Evolutionary conservation across 2,329 filamentous ascomycete genomes (phyloP).

Genomic region (Sphaerulina musiva): DNA sequence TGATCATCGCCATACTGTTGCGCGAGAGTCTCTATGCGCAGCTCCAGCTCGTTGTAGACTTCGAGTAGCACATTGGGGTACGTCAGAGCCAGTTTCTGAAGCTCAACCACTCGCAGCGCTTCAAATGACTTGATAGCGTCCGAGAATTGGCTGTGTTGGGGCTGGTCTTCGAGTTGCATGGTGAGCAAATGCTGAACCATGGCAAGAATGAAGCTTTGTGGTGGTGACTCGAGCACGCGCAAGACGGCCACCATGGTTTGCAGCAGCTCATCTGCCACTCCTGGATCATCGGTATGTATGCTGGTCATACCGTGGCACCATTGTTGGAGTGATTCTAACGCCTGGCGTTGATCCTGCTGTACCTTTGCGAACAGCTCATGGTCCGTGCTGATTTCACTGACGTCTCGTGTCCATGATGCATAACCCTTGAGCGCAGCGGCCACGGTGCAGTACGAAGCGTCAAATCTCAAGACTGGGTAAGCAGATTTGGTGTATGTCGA

Average conservation of each 20-base stretch:
- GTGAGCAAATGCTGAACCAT: conserved; percentile 87
- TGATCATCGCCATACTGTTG: conserved; percentile 68
- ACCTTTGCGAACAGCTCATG: conserved; percentile 45
- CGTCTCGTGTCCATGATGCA: conserved; percentile 62
- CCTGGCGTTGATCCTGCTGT: conserved; percentile 56
- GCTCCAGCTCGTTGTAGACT: conserved; percentile 78
- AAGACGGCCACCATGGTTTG: conserved; percentile 29
- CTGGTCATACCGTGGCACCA: conserved; percentile 69
- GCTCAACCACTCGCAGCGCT: conserved; percentile 73
- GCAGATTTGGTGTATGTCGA: conserved; percentile 57
- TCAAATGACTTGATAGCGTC: conserved; percentile 89
- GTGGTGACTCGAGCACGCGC: conserved; percentile 24
- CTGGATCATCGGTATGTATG: conserved; percentile 57
- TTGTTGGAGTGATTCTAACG: conserved; percentile 39
- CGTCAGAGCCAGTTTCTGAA: conserved; percentile 80
- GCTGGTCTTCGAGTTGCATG: conserved; percentile 67
- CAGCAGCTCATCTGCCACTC: conserved; percentile 30
- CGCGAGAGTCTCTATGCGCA: conserved; percentile 73
- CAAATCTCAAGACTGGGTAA: conserved; percentile 67
- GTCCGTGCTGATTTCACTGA: conserved; percentile 33
- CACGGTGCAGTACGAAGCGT: conserved; percentile 83
- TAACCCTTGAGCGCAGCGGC: conserved; percentile 86
- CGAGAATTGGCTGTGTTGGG: conserved; percentile 66
- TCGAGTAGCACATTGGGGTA: conserved; percentile 86
- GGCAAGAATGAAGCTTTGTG: conserved; percentile 64